A percentile compares a stretch with the other conserved stretches of the same genome.
phyloP scores from a whole-genome alignment of 2,329 filamentous ascomycete genomes.

The Colletotrichum paranaense region DNA sequence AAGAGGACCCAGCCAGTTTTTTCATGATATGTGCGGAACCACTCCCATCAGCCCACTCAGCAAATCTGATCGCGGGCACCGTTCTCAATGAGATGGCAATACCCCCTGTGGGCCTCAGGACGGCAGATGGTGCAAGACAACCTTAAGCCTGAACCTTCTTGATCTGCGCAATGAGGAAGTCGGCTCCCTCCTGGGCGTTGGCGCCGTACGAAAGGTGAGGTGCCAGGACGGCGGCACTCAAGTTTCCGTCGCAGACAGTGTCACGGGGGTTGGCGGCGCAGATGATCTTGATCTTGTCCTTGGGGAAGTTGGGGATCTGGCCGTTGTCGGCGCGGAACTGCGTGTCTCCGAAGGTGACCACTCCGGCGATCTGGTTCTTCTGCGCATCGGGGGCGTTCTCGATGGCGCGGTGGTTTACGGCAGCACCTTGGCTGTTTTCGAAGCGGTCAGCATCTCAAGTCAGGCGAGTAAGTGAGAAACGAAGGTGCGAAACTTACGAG shows the following conservation, averaged over 20 bases:
- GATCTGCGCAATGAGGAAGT: not conserved
- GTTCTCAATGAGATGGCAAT: not conserved
- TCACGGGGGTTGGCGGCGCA: constrained; percentile 21
- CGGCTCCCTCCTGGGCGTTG: not conserved
- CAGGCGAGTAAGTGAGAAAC: not conserved
- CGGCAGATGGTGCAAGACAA: not conserved
- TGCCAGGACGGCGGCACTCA: constrained; percentile 15
- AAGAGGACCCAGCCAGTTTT: not conserved
- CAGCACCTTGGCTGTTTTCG: constrained; percentile 45
- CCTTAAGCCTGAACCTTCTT: not conserved
- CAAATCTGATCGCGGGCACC: not conserved
- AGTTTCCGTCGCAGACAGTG: constrained; percentile 24
- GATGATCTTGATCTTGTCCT: constrained; percentile 43
- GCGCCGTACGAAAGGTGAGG: constrained; percentile 21
- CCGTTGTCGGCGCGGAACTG: constrained; percentile 44
- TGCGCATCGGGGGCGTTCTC: constrained; percentile 36
- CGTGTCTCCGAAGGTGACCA: constrained; percentile 40
- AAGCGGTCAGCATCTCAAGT: constrained; percentile 18
- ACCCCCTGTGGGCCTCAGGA: not conserved
- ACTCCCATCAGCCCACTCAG: not conserved
- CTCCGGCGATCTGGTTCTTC: constrained; percentile 37
- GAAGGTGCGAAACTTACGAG: not conserved
- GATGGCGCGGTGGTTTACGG: constrained; percentile 40
- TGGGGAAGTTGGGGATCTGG: constrained; percentile 47
- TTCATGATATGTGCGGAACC: not conserved